phyloP scores from a whole-genome alignment of 306 rosid genomes.

The Castanopsis chinensis region DNA sequence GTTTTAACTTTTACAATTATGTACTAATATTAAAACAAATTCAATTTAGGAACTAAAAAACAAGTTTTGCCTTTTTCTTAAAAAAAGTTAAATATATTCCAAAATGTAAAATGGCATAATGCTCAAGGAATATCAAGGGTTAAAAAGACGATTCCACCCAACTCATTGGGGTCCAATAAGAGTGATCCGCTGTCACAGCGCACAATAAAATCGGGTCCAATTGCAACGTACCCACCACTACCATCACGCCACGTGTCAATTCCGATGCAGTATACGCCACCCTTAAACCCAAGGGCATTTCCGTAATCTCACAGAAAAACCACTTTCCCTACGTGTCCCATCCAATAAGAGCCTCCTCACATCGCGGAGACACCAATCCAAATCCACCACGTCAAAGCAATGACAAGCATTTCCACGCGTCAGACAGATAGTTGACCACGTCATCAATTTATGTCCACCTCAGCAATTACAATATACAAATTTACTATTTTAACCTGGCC shows the following conservation, averaged over 20 bases:
- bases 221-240: no score
- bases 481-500: constrained; percentile 18
- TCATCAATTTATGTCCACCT: constrained; percentile 17
- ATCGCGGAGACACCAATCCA: constrained; percentile 22
- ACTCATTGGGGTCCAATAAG: not conserved
- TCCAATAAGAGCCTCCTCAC: not conserved
- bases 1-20: no score
- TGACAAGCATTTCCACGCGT: constrained; percentile 34
- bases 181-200: not conserved
- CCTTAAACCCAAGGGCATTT: not conserved
- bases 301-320: not conserved
- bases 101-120: not conserved
- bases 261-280: no score
- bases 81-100: no score
- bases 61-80: no score
- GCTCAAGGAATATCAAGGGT: not conserved
- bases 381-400: constrained; percentile 26
- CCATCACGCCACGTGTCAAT: not conserved
- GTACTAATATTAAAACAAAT: no score
- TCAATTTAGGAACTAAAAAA: no score
- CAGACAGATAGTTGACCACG: rapidly evolving
- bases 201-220: not conserved
- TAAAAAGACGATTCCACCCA: not conserved
- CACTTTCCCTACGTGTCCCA: constrained; percentile 27
- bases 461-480: not conserved